These are phyloP conservation scores for Alternaria triticina DNA, from an alignment of 2,329 filamentous ascomycete species.

Conservation along the genomic window DNA sequence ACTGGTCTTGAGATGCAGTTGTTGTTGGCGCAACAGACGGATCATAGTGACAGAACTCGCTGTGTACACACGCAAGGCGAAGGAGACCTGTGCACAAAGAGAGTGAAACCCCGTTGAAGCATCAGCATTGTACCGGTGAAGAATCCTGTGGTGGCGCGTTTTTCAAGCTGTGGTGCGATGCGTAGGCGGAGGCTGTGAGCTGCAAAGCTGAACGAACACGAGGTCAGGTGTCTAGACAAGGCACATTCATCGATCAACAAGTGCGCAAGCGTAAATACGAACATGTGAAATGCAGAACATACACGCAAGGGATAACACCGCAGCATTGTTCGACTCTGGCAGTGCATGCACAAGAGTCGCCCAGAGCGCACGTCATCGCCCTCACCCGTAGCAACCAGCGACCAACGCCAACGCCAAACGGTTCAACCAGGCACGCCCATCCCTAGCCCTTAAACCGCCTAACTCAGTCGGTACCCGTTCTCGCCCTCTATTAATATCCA, in stretches of 20 bases:
- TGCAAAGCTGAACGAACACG: conserved; percentile 4
- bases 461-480: background rate
- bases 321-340: background rate
- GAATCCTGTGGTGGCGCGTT: background rate
- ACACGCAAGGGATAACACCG: background rate
- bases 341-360: background rate
- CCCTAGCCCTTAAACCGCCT: background rate
- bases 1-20: conserved; percentile 7
- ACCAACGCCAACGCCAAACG: background rate
- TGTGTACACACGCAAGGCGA: background rate
- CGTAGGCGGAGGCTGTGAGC: background rate
- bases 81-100: background rate
- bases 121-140: background rate
- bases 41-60: background rate
- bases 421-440: background rate
- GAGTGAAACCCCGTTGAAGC: background rate
- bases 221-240: background rate
- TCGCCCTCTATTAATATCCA: conserved; percentile 12
- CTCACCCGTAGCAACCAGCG: background rate
- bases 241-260: background rate
- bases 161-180: background rate
- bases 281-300: background rate
- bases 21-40: background rate
- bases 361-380: background rate
- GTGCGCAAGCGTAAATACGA: background rate